phyloP scores from a whole-genome alignment of 306 rosid species.

The Prunus mongolica region DNA sequence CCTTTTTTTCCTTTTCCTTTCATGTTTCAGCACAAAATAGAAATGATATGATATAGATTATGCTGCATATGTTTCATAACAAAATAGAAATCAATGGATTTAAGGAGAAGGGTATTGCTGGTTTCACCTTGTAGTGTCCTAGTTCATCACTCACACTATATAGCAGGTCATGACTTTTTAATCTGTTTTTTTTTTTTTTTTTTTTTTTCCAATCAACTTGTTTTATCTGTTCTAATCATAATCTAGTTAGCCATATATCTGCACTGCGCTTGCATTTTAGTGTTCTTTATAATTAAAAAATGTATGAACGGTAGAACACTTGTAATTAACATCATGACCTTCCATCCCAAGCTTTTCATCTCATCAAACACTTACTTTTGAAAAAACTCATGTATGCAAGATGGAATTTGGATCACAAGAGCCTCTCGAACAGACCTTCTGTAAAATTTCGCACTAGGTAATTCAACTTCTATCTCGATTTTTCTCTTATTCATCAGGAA shows the following conservation, averaged over 20 bases:
- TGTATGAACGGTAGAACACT: too few relatives aligned
- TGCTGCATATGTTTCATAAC: neutral
- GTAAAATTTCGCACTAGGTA: conserved; percentile 41
- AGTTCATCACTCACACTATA: too few relatives aligned
- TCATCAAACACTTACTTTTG: conserved; percentile 23
- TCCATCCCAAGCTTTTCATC: neutral
- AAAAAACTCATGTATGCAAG: conserved; percentile 21
- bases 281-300: too few relatives aligned
- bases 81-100: too few relatives aligned
- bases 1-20: neutral
- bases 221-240: too few relatives aligned
- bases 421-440: conserved; percentile 29
- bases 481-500: neutral
- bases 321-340: neutral
- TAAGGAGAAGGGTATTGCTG: too few relatives aligned
- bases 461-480: neutral
- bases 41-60: neutral
- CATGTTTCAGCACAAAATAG: neutral
- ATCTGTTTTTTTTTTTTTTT: too few relatives aligned
- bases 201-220: too few relatives aligned
- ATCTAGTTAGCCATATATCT: too few relatives aligned
- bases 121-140: too few relatives aligned
- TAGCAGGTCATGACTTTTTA: too few relatives aligned
- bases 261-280: too few relatives aligned
- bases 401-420: conserved; percentile 34